A percentile compares a stretch with the other conserved stretches of the same genome.
Conservation (phyloP, 73 alveolate genomes). For the Tetrahymena elliotti region DNA sequence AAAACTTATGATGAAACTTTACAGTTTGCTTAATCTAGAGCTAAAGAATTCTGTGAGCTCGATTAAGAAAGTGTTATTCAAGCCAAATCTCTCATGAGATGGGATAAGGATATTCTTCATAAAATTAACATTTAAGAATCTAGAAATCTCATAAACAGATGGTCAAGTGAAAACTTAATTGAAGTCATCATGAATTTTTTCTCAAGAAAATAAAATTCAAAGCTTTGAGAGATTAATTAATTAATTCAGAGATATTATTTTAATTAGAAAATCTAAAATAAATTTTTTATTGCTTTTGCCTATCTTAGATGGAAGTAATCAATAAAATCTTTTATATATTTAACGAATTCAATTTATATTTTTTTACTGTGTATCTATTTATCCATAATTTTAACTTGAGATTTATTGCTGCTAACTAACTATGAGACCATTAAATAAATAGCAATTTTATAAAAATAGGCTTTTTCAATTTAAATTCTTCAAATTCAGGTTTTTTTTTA, state of each 20-base stretch:
- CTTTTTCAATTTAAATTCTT: too few species aligned
- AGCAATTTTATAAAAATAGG: too few species aligned
- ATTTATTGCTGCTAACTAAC: too few species aligned
- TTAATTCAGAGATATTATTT: neutral
- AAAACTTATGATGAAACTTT: neutral
- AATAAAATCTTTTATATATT: too few species aligned
- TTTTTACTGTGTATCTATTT: too few species aligned
- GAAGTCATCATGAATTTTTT: neutral
- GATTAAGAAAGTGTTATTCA: neutral
- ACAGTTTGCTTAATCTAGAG: neutral
- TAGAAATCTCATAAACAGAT: neutral
- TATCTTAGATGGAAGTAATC: too few species aligned
- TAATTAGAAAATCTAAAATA: too few species aligned
- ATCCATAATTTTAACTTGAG: too few species aligned
- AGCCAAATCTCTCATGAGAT: neutral
- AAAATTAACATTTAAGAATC: neutral
- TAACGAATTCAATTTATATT: too few species aligned
- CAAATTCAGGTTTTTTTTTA: too few species aligned
- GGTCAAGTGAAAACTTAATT: neutral
- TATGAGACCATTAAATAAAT: too few species aligned
- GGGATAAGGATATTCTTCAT: neutral
- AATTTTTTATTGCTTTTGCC: too few species aligned
- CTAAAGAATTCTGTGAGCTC: neutral
- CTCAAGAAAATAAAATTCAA: neutral
- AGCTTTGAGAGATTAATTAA: neutral